A percentile compares a stretch with the other conserved stretches of the same genome.
Conservation (phyloP, 305 asterid species). For the Andrographis paniculata region DNA sequence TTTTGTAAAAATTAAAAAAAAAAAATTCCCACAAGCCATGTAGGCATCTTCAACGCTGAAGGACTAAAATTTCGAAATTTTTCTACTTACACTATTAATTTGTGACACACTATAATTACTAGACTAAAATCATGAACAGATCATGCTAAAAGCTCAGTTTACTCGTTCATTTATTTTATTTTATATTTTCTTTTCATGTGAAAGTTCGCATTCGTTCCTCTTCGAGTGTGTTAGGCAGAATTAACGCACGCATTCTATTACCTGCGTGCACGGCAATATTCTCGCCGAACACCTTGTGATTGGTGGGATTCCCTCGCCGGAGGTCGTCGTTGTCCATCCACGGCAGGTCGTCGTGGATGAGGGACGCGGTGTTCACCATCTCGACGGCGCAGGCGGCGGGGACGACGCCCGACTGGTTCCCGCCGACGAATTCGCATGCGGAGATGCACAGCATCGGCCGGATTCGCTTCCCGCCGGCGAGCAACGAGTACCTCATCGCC, state of each 20-base stretch:
- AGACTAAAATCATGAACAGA: no score
- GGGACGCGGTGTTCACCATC: constrained; percentile 29
- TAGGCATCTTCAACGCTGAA: no score
- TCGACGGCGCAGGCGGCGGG: constrained; percentile 32
- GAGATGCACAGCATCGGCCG: constrained; percentile 28
- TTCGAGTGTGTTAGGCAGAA: no score
- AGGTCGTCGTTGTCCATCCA: constrained; percentile 68
- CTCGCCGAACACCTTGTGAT: constrained; percentile 53
- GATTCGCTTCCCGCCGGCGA: constrained; percentile 29
- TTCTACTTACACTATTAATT: no score
- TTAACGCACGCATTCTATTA: background rate
- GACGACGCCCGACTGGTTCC: constrained; percentile 13
- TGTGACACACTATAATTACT: no score
- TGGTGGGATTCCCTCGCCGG: constrained; percentile 63
- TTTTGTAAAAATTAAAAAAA: no score
- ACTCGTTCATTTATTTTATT: no score
- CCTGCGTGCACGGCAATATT: constrained; percentile 51
- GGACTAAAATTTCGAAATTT: no score
- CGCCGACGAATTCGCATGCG: constrained; percentile 30
- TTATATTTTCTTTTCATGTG: no score
- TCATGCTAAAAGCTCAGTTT: no score
- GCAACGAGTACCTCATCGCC: constrained; percentile 25
- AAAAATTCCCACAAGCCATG: no score
- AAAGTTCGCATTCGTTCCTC: no score
- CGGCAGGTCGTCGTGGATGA: constrained; percentile 26